phyloP scores from a whole-genome alignment of 2,329 filamentous ascomycete genomes.

The Harringtonia lauricola region DNA sequence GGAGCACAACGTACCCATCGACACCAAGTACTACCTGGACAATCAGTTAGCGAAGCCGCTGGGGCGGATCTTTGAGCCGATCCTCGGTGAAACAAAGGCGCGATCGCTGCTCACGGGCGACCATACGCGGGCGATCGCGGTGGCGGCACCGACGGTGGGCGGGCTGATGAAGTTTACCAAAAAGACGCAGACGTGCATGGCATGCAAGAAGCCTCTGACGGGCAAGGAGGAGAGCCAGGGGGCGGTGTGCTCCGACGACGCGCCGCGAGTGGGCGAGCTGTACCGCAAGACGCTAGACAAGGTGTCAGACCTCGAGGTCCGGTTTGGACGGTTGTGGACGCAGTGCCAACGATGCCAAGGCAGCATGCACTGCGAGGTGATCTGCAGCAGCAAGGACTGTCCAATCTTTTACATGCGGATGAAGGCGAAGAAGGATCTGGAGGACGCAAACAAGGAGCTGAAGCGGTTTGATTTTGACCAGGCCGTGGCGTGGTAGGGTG shows the following conservation, averaged over 20 bases:
- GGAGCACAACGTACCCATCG: conserved; percentile 94
- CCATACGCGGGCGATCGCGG: conserved; percentile 88
- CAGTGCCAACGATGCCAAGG: conserved; percentile 97
- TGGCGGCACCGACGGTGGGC: conserved; percentile 81
- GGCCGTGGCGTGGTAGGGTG: conserved; percentile 50
- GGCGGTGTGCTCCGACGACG: conserved; percentile 81
- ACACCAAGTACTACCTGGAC: conserved; percentile 97
- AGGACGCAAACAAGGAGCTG: conserved; percentile 87
- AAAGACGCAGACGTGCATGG: conserved; percentile 97
- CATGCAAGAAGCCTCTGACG: conserved; percentile 91
- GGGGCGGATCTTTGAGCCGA: conserved; percentile 92
- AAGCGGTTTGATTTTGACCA: conserved; percentile 80
- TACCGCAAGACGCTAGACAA: conserved; percentile 86
- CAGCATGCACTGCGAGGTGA: conserved; percentile 96
- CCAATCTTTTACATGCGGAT: conserved; percentile 99
- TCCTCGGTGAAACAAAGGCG: conserved; percentile 77
- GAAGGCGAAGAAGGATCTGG: conserved; percentile 99
- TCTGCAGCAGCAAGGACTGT: conserved; percentile 91
- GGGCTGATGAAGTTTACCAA: conserved; percentile 98
- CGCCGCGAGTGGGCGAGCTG: conserved; percentile 75
- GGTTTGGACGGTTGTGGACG: conserved; percentile 90
- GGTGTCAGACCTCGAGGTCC: conserved; percentile 83
- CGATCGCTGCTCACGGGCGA: conserved; percentile 78
- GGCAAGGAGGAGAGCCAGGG: conserved; percentile 61
- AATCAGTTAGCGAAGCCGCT: conserved; percentile 96